Conservation (phyloP, 2,329 filamentous ascomycete genomes). For the Bimuria novae-zelandiae region DNA sequence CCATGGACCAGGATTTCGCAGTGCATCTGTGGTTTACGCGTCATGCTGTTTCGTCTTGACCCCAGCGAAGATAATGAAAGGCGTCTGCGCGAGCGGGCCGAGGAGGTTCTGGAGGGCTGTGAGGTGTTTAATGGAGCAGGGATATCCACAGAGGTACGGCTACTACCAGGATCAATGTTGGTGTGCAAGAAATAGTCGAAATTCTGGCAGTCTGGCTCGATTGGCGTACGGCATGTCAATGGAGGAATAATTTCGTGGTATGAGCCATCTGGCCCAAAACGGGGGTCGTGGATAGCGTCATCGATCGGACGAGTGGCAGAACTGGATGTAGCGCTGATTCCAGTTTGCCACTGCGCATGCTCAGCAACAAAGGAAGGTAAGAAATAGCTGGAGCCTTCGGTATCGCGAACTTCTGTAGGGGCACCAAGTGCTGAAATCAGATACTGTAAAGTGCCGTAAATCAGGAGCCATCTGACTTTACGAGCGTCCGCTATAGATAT, state of each 20-base stretch:
- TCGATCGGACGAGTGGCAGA: slow-evolving; percentile 15
- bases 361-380: slow-evolving; percentile 54
- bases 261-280: slow-evolving; percentile 13
- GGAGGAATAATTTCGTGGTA: slow-evolving; percentile 2
- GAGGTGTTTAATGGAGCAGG: slow-evolving; percentile 34
- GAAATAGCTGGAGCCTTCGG: slow-evolving; percentile 62
- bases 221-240: slow-evolving; percentile 22
- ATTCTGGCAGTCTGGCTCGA: slow-evolving; percentile 54
- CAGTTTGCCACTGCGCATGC: slow-evolving; percentile 46
- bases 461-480: slow-evolving; percentile 77
- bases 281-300: slow-evolving; percentile 21
- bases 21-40: slow-evolving; percentile 25
- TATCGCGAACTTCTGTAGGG: slow-evolving; percentile 65
- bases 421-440: slow-evolving; percentile 66
- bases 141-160: slow-evolving; percentile 37
- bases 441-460: slow-evolving; percentile 76
- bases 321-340: slow-evolving; percentile 20
- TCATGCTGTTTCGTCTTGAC: slow-evolving; percentile 36
- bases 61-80: slow-evolving; percentile 35
- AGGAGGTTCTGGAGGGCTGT: slow-evolving; percentile 37
- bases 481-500: slow-evolving; percentile 68
- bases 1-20: slow-evolving; percentile 47
- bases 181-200: slow-evolving; percentile 45
- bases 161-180: slow-evolving; percentile 22
- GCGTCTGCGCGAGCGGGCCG: slow-evolving; percentile 39